Percentiles rank a stretch among this genome's conserved stretches.
Evolutionary conservation across 2,329 filamentous ascomycete species (phyloP).

Genomic region (Monilinia vaccinii-corymbosi): DNA sequence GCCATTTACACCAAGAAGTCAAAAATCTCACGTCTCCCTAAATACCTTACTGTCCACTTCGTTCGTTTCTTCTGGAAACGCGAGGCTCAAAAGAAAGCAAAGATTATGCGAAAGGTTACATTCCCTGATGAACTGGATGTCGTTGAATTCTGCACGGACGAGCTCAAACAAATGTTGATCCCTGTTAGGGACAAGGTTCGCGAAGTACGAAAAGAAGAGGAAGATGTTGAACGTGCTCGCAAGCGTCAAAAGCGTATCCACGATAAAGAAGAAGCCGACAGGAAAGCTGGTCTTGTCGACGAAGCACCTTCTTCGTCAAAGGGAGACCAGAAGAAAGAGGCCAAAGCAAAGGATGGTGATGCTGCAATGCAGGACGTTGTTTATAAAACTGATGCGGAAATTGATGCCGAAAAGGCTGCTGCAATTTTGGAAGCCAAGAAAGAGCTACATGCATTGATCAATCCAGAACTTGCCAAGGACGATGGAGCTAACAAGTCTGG

Average conservation of each 20-base stretch:
- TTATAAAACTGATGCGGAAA: slow-evolving; percentile 89
- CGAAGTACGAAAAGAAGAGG: slow-evolving; percentile 88
- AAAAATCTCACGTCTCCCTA: slow-evolving; percentile 81
- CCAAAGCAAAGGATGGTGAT: slow-evolving; percentile 51
- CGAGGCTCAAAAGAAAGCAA: slow-evolving; percentile 94
- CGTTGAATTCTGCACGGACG: slow-evolving; percentile 91
- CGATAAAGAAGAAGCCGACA: slow-evolving; percentile 40
- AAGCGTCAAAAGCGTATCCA: slow-evolving; percentile 75
- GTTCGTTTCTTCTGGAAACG: slow-evolving; percentile 98
- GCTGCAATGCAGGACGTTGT: slow-evolving; percentile 51
- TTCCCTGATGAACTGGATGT: slow-evolving; percentile 91
- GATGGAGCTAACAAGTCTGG: slow-evolving; percentile 86
- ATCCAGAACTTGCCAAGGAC: slow-evolving; percentile 65
- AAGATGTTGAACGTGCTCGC: slow-evolving; percentile 81
- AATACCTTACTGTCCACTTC: slow-evolving; percentile 94
- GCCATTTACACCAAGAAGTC: slow-evolving; percentile 83
- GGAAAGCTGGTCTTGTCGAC: slow-evolving; percentile 40
- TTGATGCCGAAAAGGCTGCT: slow-evolving; percentile 75
- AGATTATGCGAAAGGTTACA: slow-evolving; percentile 98
- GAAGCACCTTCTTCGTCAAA: slow-evolving; percentile 33
- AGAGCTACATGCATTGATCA: slow-evolving; percentile 71
- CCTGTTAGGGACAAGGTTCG: slow-evolving; percentile 95
- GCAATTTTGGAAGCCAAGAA: slow-evolving; percentile 75
- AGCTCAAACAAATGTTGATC: slow-evolving; percentile 70
- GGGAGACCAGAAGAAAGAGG: slow-evolving; percentile 35